Evolutionary conservation across 805 yeast species (phyloP), one percentile per base, ranked within the genome.

Genomic region (Pichia scutulata): DNA sequence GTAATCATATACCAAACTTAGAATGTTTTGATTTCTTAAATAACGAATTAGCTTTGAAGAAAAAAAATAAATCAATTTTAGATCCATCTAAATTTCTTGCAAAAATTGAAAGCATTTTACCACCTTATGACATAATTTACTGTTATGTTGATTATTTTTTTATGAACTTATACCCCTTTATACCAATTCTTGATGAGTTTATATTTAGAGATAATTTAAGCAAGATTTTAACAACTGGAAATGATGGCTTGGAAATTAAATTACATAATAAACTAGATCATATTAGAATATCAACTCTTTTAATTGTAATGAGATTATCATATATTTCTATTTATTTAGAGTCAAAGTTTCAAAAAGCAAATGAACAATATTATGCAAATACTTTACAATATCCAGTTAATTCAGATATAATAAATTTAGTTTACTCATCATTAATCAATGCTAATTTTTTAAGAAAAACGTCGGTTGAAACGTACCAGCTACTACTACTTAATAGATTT

Each of bases 171-270:
- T 73, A 75, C 54, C 78, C 81, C 4, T 73, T 68, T 46, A 64
- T 75, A 53, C 81, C 82, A 0, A 67, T 72, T 28, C 48, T 76
- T 22, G 78, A 76, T 52, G 79, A 75, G 52, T 39, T 24, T 0
- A 53, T 54, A n/a, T 72, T 75, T 48, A 64, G 60, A 41, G 48
- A 44, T 4, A 65, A 67, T 23, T 53, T 75, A 16, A 33, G 61
- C 0, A 59, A 68, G 37, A 68, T 78, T 6, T 49, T 77, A 7
- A 33, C 43, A 19, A 55, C 49, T 41, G 41, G 44, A 23, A 44
- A 44, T 18, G 24, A 41, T 33, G 42, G 50, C 4, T 33, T 41
- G 9, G 45, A 10, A 28, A 23, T 23, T 7, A 41, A 24, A 24
- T 19, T 36, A 42, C 19, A 18, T 24, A 28, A 18, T 53, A 63